Evolutionary conservation across 768 basidiomycete species (phyloP).

Genomic region (Coprinopsis marcescibilis): DNA sequence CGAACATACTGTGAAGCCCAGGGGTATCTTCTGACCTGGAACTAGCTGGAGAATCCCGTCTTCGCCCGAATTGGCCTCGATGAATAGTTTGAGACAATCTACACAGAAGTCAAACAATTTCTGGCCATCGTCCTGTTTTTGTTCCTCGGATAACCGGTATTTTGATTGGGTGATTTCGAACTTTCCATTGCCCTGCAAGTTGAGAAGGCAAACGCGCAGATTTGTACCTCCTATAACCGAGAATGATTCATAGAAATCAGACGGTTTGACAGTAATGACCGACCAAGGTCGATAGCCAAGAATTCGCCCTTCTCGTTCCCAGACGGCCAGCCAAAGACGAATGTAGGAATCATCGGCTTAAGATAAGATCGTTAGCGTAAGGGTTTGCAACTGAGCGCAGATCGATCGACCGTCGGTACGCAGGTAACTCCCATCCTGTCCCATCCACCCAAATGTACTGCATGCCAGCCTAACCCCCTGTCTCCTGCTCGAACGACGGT

Average conservation of each 20-base stretch:
- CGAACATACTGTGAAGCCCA: slow-evolving; percentile 85
- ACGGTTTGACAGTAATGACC: slow-evolving; percentile 20
- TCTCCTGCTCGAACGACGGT: no score
- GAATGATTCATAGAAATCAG: slow-evolving; percentile 1
- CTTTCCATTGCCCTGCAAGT: slow-evolving; percentile 86
- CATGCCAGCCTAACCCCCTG: no score
- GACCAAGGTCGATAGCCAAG: slow-evolving; percentile 86
- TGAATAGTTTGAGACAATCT: slow-evolving; percentile 84
- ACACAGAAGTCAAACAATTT: slow-evolving; percentile 97
- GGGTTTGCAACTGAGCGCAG: neutral
- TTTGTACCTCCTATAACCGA: slow-evolving; percentile 76
- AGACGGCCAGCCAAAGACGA: slow-evolving; percentile 92
- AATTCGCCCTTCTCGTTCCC: slow-evolving; percentile 86
- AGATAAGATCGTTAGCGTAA: neutral
- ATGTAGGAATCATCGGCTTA: slow-evolving; percentile 95
- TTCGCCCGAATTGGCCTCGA: slow-evolving; percentile 62
- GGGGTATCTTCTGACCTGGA: slow-evolving; percentile 58
- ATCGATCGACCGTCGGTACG: no score
- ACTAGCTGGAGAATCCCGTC: slow-evolving; percentile 42
- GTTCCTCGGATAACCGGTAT: slow-evolving; percentile 94
- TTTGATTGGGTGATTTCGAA: slow-evolving; percentile 98
- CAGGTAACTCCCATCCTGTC: no score
- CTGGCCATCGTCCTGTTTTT: slow-evolving; percentile 96
- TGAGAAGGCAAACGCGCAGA: slow-evolving; percentile 96
- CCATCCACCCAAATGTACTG: no score